These are phyloP conservation scores for Leucoagaricus sp. DNA, from an alignment of 1,284 basidiomycete species.

Conservation along the genomic window DNA sequence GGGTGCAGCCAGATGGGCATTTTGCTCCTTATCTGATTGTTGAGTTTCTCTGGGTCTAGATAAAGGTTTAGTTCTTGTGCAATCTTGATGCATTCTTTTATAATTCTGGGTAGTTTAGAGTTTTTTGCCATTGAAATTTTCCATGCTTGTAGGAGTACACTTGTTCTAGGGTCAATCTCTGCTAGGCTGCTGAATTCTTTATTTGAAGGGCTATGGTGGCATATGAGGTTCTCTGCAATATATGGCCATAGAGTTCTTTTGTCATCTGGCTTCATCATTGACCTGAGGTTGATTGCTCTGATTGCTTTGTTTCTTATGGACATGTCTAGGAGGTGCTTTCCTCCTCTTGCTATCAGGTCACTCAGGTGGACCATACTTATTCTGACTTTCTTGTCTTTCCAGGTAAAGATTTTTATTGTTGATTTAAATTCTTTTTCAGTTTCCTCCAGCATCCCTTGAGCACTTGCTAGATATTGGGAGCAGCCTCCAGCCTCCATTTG, in stretches of 20 bases:
- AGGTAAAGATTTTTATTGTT: conserved; percentile 24
- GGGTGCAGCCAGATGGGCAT: conserved; percentile 16
- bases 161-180: too few species aligned
- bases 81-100: conserved; percentile 4
- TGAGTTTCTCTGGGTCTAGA: background rate
- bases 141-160: too few species aligned
- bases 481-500: conserved; percentile 26
- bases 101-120: conserved; percentile 18
- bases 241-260: too few species aligned
- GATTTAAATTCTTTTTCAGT: conserved; percentile 20
- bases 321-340: too few species aligned
- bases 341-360: conserved; percentile 21
- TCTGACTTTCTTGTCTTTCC: conserved; percentile 18
- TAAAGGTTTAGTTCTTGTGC: background rate
- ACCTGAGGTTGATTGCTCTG: too few species aligned
- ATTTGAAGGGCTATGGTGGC: too few species aligned
- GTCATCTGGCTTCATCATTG: too few species aligned
- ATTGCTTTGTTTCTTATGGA: too few species aligned
- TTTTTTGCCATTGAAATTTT: too few species aligned
- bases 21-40: background rate
- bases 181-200: too few species aligned
- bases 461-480: conserved; percentile 33
- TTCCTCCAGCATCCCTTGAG: conserved; percentile 35
- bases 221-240: too few species aligned
- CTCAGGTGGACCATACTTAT: conserved; percentile 19